A percentile compares a stretch with the other conserved stretches of the same genome.
phyloP scores from a whole-genome alignment of 2,329 filamentous ascomycete species.

The Aspergillus pseudoglaucus region DNA sequence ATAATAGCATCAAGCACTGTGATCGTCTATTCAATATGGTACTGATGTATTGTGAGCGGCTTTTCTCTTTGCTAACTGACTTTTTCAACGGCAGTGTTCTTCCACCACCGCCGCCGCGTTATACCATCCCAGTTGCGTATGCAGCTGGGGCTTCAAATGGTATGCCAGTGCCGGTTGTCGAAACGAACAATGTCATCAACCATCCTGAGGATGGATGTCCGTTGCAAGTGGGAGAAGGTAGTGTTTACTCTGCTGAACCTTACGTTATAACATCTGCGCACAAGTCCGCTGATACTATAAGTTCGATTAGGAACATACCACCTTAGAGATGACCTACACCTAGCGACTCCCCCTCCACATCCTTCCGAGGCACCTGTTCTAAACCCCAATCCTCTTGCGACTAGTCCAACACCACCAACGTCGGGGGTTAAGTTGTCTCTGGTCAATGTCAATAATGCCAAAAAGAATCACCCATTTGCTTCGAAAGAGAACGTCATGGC shows the following conservation, averaged over 20 bases:
- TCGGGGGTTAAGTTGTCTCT: conserved; percentile 79
- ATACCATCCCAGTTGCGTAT: conserved; percentile 66
- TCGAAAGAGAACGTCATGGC: conserved; percentile 37
- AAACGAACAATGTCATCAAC: conserved; percentile 85
- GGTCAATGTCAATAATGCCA: conserved; percentile 62
- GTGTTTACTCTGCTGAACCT: conserved; percentile 8
- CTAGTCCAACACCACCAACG: conserved; percentile 74
- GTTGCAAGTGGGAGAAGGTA: conserved; percentile 89
- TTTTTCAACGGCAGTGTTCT: conserved; percentile 56
- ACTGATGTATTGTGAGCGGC: neutral
- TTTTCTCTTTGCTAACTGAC: neutral
- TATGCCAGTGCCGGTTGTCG: conserved; percentile 67
- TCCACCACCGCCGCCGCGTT: conserved; percentile 75
- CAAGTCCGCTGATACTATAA: conserved; percentile 16
- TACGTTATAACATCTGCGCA: neutral
- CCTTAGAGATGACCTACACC: conserved; percentile 81
- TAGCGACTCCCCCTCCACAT: conserved; percentile 91
- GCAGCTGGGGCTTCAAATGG: conserved; percentile 65
- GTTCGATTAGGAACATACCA: conserved; percentile 69
- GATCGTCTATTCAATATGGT: neutral
- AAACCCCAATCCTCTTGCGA: conserved; percentile 87
- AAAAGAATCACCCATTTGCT: conserved; percentile 43
- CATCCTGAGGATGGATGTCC: conserved; percentile 81
- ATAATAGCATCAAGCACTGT: neutral
- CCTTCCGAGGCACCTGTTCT: conserved; percentile 82